Base-by-base conservation (phyloP, 129 eudicot species). In the Flaveria ramosissima region DNA sequence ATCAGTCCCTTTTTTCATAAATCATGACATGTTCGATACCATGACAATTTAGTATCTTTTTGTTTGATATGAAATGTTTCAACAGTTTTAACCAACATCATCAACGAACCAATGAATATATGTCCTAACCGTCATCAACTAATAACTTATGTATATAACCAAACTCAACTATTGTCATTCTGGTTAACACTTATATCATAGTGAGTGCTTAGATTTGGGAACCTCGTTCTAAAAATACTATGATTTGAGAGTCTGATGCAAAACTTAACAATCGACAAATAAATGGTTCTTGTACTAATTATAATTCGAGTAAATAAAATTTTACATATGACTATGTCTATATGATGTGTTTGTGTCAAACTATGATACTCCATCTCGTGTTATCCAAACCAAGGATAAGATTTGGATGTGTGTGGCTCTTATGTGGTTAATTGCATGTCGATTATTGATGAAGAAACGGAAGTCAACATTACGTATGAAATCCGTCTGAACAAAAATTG, bases 321-420 rank as follows among this genome's bases (percentile, higher is more conserved):
- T 56, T 7, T 9, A 56, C 2, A 19, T 20, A 20, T 57, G 63
- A 53, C 24, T 2, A 50, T 51, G n/a, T 14, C 4, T 53, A n/a
- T 17, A 53, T 17, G 24, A 53, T 23, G 24, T 53, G 24, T 53
- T 52, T 1, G 61, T 53, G 26, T 56, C 30, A 19, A 17, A 17
- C 24, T 19, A n/a, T 55, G 12, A 19, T 8, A 15, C 19, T 8
- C 21, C 7, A 1, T 10, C 20, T 11, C 1, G 20, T 9, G 14
- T 55, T 55, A 55, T 57, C 30, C 32, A 57, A 21, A 8, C 64
- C 21, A 55, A 57, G 64, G 64, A 57, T 57, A 57, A 57, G 30
- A 57, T 57, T 19, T 56, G 63, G 63, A 20, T 56, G 63, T 56
- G 63, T 19, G 19, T 56, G 15, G 63, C 30, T 55, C 61, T 55